Percentiles rank a stretch among this genome's conserved stretches.
phyloP scores from a whole-genome alignment of 257 asterid species.

The Linderniella brevidens region DNA sequence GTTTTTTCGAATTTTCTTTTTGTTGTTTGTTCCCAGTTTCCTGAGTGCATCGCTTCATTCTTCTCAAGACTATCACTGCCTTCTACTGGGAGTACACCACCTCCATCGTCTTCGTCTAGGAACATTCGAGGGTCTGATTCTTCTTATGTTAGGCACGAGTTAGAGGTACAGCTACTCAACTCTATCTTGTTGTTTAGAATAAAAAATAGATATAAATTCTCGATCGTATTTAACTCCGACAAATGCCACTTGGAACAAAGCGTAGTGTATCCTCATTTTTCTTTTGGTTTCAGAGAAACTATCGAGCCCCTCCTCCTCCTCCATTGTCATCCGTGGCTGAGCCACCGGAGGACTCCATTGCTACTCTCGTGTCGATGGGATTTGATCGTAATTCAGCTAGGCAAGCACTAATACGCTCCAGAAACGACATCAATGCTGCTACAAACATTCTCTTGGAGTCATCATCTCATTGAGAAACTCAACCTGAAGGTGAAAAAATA shows the following conservation, averaged over 20 bases:
- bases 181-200: background rate
- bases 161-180: conserved; percentile 26
- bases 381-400: conserved; percentile 80
- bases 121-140: conserved; percentile 42
- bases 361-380: conserved; percentile 79
- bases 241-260: no score
- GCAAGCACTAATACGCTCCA: conserved; percentile 74
- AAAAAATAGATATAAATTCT: no score
- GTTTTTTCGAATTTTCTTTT: no score
- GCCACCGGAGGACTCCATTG: conserved; percentile 76
- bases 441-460: conserved; percentile 90
- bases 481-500: no score
- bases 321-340: conserved; percentile 16
- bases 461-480: conserved; percentile 10
- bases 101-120: conserved; percentile 33
- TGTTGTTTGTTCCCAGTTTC: conserved; percentile 34
- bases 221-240: background rate
- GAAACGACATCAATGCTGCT: conserved; percentile 80
- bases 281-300: conserved; percentile 32
- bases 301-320: conserved; percentile 32
- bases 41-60: conserved; percentile 61
- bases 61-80: conserved; percentile 69
- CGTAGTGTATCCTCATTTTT: no score
- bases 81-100: conserved; percentile 36
- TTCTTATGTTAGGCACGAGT: conserved; percentile 30